A percentile compares a stretch with the other conserved stretches of the same genome.
Conservation (phyloP, 257 asterid genomes). For the Solanum piurae region DNA sequence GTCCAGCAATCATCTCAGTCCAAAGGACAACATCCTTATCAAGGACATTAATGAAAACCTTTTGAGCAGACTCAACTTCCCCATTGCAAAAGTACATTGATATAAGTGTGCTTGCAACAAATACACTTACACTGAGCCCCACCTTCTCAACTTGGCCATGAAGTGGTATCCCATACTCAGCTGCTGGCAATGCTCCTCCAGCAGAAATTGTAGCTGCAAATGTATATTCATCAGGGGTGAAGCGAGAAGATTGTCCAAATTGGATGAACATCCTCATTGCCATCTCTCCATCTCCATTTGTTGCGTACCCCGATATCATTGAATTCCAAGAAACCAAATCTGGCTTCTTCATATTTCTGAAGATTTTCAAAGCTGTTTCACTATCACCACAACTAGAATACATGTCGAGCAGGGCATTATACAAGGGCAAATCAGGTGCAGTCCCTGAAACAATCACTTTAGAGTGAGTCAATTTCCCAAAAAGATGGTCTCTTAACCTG, state of each 20-base stretch:
- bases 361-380: constrained; percentile 26
- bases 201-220: constrained; percentile 55
- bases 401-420: constrained; percentile 70
- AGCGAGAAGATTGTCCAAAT: constrained; percentile 10
- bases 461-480: constrained; percentile 51
- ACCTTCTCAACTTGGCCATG: constrained; percentile 62
- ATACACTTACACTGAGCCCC: constrained; percentile 34
- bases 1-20: constrained; percentile 88
- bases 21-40: constrained; percentile 72
- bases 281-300: constrained; percentile 44
- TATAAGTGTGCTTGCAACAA: constrained; percentile 49
- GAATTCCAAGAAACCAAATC: constrained; percentile 91
- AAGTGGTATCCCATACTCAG: constrained; percentile 53
- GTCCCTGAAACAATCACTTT: constrained; percentile 39
- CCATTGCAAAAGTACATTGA: constrained; percentile 58
- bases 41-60: constrained; percentile 32
- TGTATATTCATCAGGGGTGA: constrained; percentile 63
- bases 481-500: constrained; percentile 25
- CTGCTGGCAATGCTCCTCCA: constrained; percentile 30
- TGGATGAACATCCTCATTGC: constrained; percentile 47
- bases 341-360: constrained; percentile 39
- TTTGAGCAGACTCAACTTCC: constrained; percentile 33
- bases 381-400: constrained; percentile 60
- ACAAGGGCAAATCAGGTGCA: constrained; percentile 48
- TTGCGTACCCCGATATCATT: constrained; percentile 61